A percentile compares a stretch with the other conserved stretches of the same genome.
Evolutionary conservation across 179 eudicot species (phyloP).

Genomic region (Pouteria campechiana): DNA sequence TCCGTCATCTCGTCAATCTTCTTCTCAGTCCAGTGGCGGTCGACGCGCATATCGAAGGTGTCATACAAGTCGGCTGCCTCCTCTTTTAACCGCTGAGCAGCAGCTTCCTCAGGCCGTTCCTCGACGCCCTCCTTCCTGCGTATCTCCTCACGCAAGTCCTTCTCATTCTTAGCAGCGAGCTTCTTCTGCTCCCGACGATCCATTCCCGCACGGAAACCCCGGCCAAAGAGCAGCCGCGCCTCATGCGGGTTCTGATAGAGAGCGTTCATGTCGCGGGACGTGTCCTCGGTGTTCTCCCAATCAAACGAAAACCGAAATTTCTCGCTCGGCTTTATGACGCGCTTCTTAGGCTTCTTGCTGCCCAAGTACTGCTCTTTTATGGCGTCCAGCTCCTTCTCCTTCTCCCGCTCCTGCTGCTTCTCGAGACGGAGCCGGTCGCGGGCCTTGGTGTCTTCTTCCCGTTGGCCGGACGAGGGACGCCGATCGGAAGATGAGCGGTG

Average conservation of each 20-base stretch:
- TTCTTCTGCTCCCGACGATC: slow-evolving; percentile 91
- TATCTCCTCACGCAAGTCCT: slow-evolving; percentile 65
- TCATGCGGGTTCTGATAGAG: slow-evolving; percentile 85
- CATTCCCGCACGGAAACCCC: slow-evolving; percentile 85
- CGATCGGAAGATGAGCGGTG: slow-evolving; percentile 17
- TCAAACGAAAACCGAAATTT: slow-evolving; percentile 83
- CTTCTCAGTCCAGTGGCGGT: slow-evolving; percentile 87
- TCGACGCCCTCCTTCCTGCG: slow-evolving; percentile 66
- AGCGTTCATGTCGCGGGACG: slow-evolving; percentile 74
- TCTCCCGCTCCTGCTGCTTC: slow-evolving; percentile 61
- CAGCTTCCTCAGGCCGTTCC: slow-evolving; percentile 60
- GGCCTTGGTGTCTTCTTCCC: slow-evolving; percentile 50
- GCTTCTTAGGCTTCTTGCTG: slow-evolving; percentile 76
- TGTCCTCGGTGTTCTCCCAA: slow-evolving; percentile 92
- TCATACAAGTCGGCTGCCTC: slow-evolving; percentile 73
- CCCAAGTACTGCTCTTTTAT: slow-evolving; percentile 89
- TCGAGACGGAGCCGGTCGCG: slow-evolving; percentile 56
- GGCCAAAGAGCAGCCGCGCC: slow-evolving; percentile 72
- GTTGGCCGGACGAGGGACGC: slow-evolving; percentile 23
- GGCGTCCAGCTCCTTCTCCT: slow-evolving; percentile 63
- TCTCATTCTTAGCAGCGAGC: slow-evolving; percentile 78
- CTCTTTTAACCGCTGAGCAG: slow-evolving; percentile 53
- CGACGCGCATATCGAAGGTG: slow-evolving; percentile 70
- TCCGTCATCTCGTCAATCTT: slow-evolving; percentile 86
- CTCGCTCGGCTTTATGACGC: slow-evolving; percentile 87